Percentiles rank a stretch among this genome's conserved stretches.
Evolutionary conservation across 257 asterid species (phyloP).

Genomic region (Jacaranda copaia): DNA sequence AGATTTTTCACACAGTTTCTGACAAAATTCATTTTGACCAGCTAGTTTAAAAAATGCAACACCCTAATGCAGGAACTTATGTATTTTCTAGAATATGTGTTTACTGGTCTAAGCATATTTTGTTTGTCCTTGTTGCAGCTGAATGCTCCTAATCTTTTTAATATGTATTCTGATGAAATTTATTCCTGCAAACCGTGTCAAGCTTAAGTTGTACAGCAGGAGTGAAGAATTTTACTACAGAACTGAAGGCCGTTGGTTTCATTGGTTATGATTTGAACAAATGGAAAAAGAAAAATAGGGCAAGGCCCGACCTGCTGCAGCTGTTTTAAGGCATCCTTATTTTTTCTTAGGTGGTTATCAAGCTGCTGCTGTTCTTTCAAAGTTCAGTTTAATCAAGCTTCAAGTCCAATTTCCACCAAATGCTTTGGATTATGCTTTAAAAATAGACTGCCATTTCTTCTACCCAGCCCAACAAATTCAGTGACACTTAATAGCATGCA

Average conservation of each 20-base stretch:
- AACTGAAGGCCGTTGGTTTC: constrained; percentile 59
- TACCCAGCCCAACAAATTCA: constrained; percentile 66
- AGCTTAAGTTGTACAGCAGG: constrained; percentile 74
- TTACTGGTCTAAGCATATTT: constrained; percentile 7
- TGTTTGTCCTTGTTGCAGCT: constrained; percentile 59
- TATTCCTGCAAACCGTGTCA: constrained; percentile 91
- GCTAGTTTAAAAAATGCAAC: not conserved
- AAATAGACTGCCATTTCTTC: constrained; percentile 86
- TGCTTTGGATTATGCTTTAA: constrained; percentile 90
- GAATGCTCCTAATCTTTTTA: constrained; percentile 92
- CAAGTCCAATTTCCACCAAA: constrained; percentile 80
- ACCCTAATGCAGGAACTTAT: not conserved
- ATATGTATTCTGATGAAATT: constrained; percentile 92
- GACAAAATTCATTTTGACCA: not conserved
- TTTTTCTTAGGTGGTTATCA: constrained; percentile 90
- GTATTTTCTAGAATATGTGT: not conserved
- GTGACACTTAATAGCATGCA: not conserved
- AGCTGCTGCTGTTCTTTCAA: constrained; percentile 94
- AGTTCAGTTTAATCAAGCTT: constrained; percentile 65
- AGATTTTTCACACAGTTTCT: not conserved
- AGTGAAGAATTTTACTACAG: constrained; percentile 76
- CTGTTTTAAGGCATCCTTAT: constrained; percentile 95
- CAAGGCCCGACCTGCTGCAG: constrained; percentile 85
- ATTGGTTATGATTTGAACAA: constrained; percentile 70
- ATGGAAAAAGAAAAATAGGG: constrained; percentile 84